Evolutionary conservation across 202 grass and related monocot species (phyloP), one percentile per base, ranked within the genome.

Genomic region (Setaria italica): DNA sequence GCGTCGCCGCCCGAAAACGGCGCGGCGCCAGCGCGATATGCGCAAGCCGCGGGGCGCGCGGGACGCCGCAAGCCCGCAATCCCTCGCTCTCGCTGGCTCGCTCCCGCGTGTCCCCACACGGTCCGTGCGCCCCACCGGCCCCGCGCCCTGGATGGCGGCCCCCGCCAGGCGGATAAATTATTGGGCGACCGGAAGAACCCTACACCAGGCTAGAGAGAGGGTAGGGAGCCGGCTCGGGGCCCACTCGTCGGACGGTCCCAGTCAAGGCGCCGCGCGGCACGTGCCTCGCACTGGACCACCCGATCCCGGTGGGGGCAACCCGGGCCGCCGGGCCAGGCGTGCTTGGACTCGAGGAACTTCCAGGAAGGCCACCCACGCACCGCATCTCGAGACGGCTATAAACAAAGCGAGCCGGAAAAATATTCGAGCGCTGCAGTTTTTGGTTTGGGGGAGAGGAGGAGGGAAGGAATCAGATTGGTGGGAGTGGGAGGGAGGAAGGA

Each of bases 381-480:
- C 75, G 74, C 75, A 77, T 46, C 55, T 77, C 56, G 37, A 63
- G 66, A 29, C 19, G 20, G 43, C 10, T 47, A 65, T 55, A 55
- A 80, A 54, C 17, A 64, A 35, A 20, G 5, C 9, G 4, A 39
- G 79, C 53, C 47, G 56, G 34, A 56, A 46, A 82, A 70, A 77
- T 15, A 54, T 54, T 65, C 59, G 33, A 34, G 54, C 19, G 76
- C 4, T 53, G 68, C 58, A 47, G 78, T 39, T 57, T 62, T 43
- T 67, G 62, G 34, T 37, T 57, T 13, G 0, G n/a, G 21, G 11
- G 11, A 4, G 65, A 9, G 25, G 10, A 12, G 80, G n/a, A 62
- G 21, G 55, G 80, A 88, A 79, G 75, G 74, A 51, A 88, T 84
- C 86, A 9, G 41, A 33, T 30, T 64, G 51, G 62, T 33, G 73